Base-by-base conservation (phyloP, 2,329 filamentous ascomycete species). In the Apiospora malaysiana region DNA sequence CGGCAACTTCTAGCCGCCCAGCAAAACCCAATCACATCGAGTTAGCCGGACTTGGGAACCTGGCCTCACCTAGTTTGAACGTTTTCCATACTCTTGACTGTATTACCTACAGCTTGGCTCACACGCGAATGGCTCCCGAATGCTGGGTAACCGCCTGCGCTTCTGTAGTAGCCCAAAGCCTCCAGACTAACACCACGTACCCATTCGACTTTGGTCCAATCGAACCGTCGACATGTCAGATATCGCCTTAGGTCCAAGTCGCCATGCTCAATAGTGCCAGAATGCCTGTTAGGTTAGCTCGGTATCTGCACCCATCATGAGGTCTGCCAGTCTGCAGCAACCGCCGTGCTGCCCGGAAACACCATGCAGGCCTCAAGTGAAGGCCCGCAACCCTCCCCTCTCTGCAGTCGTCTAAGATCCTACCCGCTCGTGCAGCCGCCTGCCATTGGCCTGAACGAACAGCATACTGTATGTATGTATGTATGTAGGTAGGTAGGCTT, bases 1-100 rank as follows among this genome's bases (percentile, higher is more conserved):
- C 65, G 59, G 51, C 70, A 66, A 69, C 70, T 74, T 77, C 75
- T 79, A 79, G 76, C 78, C 78, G 78, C 78, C 78, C 68, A 69
- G 27, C 71, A 73, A 75, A 75, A 72, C 72, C 75, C 77, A 76
- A 76, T 78, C 77, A 78, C 75, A 43, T 72, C 65, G 56, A 63
- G 56, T 63, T 63, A 12, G 56, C 27, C 51, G 32, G 18, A 9
- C 32, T 1, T 8, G 16, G 21, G 45, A n/a, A n/a, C 18, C 32
- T n/a, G 18, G 56, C 56, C 16, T 40, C 56, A 14, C 42, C 42
- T 42, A 42, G 40, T 42, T 42, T 42, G 8, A 14, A 14, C 40
- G 12, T 45, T 45, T 18, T n/a, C 27, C 40, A 40, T 63, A 63
- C 56, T 40, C 56, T 40, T 40, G 27, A 63, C 56, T 23, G 51